A percentile compares a stretch with the other conserved stretches of the same genome.
phyloP scores from a whole-genome alignment of 1,284 basidiomycete genomes.

The Xanthoconium separans region DNA sequence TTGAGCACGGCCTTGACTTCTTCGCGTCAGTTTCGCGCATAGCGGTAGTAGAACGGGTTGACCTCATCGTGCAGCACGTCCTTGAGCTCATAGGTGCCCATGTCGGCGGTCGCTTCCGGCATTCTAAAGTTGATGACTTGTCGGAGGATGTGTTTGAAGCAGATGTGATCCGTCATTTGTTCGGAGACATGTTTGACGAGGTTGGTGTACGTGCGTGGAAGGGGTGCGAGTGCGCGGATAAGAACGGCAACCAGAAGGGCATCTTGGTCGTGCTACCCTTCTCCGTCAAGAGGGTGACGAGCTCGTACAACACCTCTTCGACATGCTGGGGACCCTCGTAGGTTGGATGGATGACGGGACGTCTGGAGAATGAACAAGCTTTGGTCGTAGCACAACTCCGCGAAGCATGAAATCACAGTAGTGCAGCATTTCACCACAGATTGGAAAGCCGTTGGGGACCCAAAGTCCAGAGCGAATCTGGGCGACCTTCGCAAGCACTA shows the following conservation, averaged over 20 bases:
- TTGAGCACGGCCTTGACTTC: slow-evolving; percentile 86
- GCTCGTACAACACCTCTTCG: slow-evolving; percentile 88
- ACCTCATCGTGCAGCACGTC: slow-evolving; percentile 85
- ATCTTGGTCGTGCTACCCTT: slow-evolving; percentile 72
- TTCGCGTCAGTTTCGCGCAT: slow-evolving; percentile 92
- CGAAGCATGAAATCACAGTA: slow-evolving; percentile 96
- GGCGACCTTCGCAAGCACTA: slow-evolving; percentile 86
- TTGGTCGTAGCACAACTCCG: slow-evolving; percentile 95
- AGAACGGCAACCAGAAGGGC: slow-evolving; percentile 70
- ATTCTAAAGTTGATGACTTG: slow-evolving; percentile 83
- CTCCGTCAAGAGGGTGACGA: slow-evolving; percentile 89
- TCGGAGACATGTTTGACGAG: slow-evolving; percentile 91
- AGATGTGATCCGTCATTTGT: slow-evolving; percentile 81
- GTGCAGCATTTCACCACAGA: slow-evolving; percentile 94
- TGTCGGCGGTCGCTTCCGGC: slow-evolving; percentile 77
- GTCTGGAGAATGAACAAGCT: slow-evolving; percentile 93
- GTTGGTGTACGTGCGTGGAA: slow-evolving; percentile 89
- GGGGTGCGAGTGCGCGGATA: slow-evolving; percentile 88
- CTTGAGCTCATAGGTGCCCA: slow-evolving; percentile 86
- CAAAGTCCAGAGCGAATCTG: slow-evolving; percentile 95
- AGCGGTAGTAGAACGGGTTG: slow-evolving; percentile 96
- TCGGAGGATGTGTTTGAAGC: slow-evolving; percentile 79
- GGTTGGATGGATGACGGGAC: slow-evolving; percentile 52
- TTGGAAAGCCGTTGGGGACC: slow-evolving; percentile 97
- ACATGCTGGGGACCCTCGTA: slow-evolving; percentile 78